phyloP scores from a whole-genome alignment of 2,329 filamentous ascomycete genomes.

The Cordyceps farinosa region DNA sequence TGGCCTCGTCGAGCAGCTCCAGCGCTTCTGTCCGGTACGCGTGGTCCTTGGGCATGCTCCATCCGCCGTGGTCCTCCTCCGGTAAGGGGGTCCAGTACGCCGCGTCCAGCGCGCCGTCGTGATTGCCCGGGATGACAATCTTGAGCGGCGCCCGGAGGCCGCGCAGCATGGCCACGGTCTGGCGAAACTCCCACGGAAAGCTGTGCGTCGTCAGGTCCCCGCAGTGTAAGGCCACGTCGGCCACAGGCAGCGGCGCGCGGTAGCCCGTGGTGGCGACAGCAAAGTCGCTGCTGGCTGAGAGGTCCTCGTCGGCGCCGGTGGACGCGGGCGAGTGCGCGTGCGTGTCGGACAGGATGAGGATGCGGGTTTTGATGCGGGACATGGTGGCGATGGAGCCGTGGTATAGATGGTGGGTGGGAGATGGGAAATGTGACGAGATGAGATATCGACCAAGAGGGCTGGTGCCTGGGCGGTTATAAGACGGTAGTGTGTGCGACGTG shows the following conservation, averaged over 20 bases:
- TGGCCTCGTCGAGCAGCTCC: slow-evolving; percentile 36
- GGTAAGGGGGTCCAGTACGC: slow-evolving; percentile 17
- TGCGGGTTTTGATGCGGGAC: slow-evolving; percentile 31
- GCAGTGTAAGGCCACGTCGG: slow-evolving; percentile 51
- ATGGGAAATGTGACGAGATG: neutral
- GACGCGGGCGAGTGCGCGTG: slow-evolving; percentile 26
- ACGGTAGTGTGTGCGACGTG: neutral
- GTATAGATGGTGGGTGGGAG: neutral
- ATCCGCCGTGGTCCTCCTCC: neutral
- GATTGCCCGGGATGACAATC: slow-evolving; percentile 53
- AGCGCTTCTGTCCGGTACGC: slow-evolving; percentile 32
- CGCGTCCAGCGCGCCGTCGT: slow-evolving; percentile 45
- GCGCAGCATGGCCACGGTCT: slow-evolving; percentile 41
- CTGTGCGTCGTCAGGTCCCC: slow-evolving; percentile 48
- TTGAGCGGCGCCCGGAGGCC: slow-evolving; percentile 47
- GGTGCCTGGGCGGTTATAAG: neutral
- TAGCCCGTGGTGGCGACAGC: slow-evolving; percentile 26
- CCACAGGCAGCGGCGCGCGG: slow-evolving; percentile 30
- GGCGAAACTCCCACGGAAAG: slow-evolving; percentile 37
- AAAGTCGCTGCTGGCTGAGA: slow-evolving; percentile 20
- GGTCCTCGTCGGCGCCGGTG: slow-evolving; percentile 26
- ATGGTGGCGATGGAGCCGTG: neutral
- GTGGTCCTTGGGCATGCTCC: neutral
- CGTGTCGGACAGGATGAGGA: slow-evolving; percentile 40
- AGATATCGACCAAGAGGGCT: neutral